Base-by-base conservation (phyloP, 1,284 basidiomycete genomes). In the Lentinula novae-zelandiae region DNA sequence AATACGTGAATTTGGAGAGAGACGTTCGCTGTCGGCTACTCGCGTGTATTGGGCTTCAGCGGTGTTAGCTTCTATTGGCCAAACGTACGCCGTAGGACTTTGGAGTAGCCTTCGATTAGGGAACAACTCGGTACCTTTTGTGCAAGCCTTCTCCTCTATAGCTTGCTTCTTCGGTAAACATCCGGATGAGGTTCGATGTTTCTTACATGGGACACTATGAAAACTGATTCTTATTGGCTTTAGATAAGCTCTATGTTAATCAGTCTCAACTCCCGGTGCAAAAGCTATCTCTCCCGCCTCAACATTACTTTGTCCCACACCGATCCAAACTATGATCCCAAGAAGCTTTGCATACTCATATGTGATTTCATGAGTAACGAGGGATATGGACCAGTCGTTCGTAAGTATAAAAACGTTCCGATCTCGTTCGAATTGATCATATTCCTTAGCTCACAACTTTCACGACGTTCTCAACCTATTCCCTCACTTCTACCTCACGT, bases 401-500 rank as follows among this genome's bases (percentile, higher is more conserved):
- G 78, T 82, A 59, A 68, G 71, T 62, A 46, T 49, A 8, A 9
- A 9, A 59, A 7, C 46, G 9, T 5, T 36, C 56, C 40, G 8
- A 22, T 38, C 17, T 49, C 10, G 39, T 39, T 12, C 46, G 15
- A 27, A 27, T 62, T 65, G n/a, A 68, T 66, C 15, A 60, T 13
- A 12, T 22, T 54, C 44, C 56, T 46, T 57, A 70, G 71, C 63
- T 34, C 50, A 66, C 46, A 64, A 66, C 9, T 82, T 80, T 65
- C 73, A 77, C 63, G 61, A 76, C 36, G 68, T 84, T 10, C 68
- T 76, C 56, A 82, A 84, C 64, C 80, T 82, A 54, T 86, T 87
- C 61, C 84, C 86, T 2, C 85, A 87, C 65, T 68, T 72, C 59
- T 84, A 86, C 65, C 73, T 88, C n/a, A 76, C 73, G 3, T 76